Evolutionary conservation across 345 rosid species (phyloP), one percentile per base, ranked within the genome.

Genomic region (Microthlaspi erraticum): DNA sequence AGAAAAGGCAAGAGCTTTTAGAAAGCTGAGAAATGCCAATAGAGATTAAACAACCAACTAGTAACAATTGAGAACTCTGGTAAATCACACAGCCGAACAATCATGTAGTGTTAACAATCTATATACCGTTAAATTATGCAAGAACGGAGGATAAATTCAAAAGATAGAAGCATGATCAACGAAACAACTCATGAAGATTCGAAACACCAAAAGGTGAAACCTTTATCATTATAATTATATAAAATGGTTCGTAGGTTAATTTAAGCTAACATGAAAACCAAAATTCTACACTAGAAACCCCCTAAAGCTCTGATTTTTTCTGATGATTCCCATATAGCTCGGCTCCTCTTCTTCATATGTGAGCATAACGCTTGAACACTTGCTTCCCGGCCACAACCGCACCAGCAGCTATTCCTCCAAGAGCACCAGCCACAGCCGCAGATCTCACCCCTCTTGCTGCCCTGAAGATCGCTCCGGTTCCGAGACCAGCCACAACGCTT

Each of bases 391-490:
- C 86, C 10, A 87, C 92, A 42, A 75, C 87, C 0, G 84, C 82
- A 2, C 93, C 96, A 0, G 98, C 96, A 2, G 86, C 92, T 38
- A 83, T 10, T 4, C 96, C 98, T 5, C 98, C 94, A 19, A 93
- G 78, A 9, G 93, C 94, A 10, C 98, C 91, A 0, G 97, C 97
- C 51, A 90, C 96, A 2, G 92, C 96, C 7, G 98, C 98, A n/a
- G 93, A 88, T 73, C 94, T 82, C 17, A 87, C 79, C 19, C 98
- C 98, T 68, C 97, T 76, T 1, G 97, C 96, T 6, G 98, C 97
- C 76, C 93, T 76, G 60, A 77, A 93, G 11, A 93, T 77, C 0
- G 92, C 96, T 2, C 97, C 98, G 0, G 97, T 93, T 7, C 87
- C 88, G 0, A 93, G 84, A 32, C 98, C 98, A 9, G 98, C 94